Conservation (phyloP, 2,329 filamentous ascomycete species). For the Colletotrichum eremochloae region DNA sequence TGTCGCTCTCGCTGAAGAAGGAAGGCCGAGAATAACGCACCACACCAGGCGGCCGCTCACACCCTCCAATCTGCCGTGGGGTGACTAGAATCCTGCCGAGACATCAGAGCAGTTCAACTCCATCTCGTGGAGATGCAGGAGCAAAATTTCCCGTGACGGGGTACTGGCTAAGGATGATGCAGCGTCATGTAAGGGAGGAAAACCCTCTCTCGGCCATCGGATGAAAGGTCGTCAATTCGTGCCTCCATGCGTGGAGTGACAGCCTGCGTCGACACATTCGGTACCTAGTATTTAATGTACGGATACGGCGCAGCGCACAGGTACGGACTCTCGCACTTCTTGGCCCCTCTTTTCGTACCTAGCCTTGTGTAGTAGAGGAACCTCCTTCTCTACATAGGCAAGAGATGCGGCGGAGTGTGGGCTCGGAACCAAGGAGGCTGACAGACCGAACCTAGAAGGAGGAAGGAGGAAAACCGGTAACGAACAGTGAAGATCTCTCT, state of each 20-base stretch:
- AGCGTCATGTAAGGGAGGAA: not conserved
- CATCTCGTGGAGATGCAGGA: not conserved
- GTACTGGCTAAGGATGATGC: not conserved
- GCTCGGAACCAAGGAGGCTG: conserved; percentile 36
- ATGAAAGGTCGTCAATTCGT: conserved; percentile 1
- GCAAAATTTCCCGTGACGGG: not conserved
- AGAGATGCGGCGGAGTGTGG: conserved; percentile 5
- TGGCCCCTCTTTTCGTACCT: not conserved
- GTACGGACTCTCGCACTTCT: not conserved
- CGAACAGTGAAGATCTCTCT: conserved; percentile 20
- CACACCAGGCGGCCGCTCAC: conserved; percentile 2
- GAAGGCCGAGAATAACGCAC: not conserved
- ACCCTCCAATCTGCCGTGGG: not conserved
- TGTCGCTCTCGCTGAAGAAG: not conserved
- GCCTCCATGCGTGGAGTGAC: not conserved
- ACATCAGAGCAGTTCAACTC: not conserved
- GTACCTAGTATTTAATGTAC: not conserved
- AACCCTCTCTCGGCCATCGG: not conserved
- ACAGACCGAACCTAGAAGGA: conserved; percentile 33
- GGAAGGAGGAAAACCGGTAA: conserved; percentile 11
- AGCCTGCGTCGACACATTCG: not conserved
- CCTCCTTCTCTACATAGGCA: not conserved
- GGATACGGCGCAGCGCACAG: not conserved
- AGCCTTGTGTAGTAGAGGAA: not conserved
- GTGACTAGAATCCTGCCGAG: not conserved